These are phyloP conservation scores for Calonectria leucothoes DNA, from an alignment of 2,329 filamentous ascomycete species.

Conservation along the genomic window DNA sequence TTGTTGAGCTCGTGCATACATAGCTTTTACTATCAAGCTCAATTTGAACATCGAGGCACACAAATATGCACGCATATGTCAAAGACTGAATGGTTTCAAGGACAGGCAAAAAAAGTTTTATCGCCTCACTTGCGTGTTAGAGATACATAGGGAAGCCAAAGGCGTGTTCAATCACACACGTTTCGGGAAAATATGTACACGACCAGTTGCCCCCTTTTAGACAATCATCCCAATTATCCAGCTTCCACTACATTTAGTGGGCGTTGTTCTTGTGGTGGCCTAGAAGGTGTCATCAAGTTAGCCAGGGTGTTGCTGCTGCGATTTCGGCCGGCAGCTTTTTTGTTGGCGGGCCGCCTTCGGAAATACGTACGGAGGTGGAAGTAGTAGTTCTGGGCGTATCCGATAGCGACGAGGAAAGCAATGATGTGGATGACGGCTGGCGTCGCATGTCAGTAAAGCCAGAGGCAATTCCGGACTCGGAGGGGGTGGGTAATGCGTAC, in stretches of 20 bases:
- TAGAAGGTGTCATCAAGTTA: conserved; percentile 52
- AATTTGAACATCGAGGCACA: not conserved
- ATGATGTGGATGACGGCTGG: conserved; percentile 91
- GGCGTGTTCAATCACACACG: conserved; percentile 50
- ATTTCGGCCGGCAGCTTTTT: not conserved
- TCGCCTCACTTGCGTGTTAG: conserved; percentile 44
- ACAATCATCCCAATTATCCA: conserved; percentile 39
- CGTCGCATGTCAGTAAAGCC: conserved; percentile 28
- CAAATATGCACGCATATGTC: not conserved
- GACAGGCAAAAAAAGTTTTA: not conserved
- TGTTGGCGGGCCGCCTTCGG: not conserved
- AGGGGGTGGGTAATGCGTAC: conserved; percentile 66
- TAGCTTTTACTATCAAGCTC: not conserved
- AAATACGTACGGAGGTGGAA: conserved; percentile 93
- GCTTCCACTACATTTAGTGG: conserved; percentile 72
- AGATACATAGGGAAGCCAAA: conserved; percentile 50
- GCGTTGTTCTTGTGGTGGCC: conserved; percentile 99
- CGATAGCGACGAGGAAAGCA: conserved; percentile 79
- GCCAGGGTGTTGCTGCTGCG: conserved; percentile 11
- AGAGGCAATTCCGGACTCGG: not conserved
- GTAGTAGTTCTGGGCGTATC: conserved; percentile 99
- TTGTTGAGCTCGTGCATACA: not conserved
- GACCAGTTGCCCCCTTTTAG: conserved; percentile 41
- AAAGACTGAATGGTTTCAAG: not conserved
- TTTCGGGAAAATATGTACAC: conserved; percentile 57